Evolutionary conservation across 192 early-diverging fungal genomes (phyloP), one percentile per base, ranked within the genome.

Genomic region (Neocallimastix lanati): DNA sequence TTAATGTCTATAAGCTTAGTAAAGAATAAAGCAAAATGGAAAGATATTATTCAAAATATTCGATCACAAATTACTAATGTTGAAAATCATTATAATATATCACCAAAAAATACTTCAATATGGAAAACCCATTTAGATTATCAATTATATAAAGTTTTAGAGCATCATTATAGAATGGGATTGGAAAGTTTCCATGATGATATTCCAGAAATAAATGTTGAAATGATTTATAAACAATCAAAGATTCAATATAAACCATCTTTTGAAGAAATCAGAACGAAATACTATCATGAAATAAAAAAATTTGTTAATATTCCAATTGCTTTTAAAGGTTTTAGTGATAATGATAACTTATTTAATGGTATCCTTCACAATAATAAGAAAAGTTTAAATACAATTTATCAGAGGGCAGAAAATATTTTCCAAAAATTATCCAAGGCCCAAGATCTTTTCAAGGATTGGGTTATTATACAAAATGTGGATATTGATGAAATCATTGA

Each of bases 251-350:
- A 87, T 79, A 80, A 88, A 6, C 89, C 89, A 29, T 77, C 87
- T 2, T 87, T 86, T 76, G 89, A 90, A 82, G 89, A 90, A 80
- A 85, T 90, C 79, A 82, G 85, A 76, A 87, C 89, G n/a, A 89
- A 89, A 79, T 90, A 90, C 81, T 90, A 88, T 79, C 82, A 88
- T 5, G 89, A 90, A 83, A 86, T 90, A 82, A 90, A 90, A 81
- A 87, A 87, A 79, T 85, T 90, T 78, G 88, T 90, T 78, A 90
- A 87, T 77, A 83, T 88, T 15, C 89, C 89, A 16, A 78, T 82
- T 28, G 27, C 82, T 3, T 89, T 90, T 81, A 82, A 83, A 77
- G 83, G 86, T 14, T 81, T 90, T 4, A 28, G 58, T 35, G 80
- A 81, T 28, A 84, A 85, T 2, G 86, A 90, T 18, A 50, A 81